Evolutionary conservation across 2,329 filamentous ascomycete species (phyloP), one percentile per base, ranked within the genome.

Genomic region (Pseudogymnoascus verrucosus): DNA sequence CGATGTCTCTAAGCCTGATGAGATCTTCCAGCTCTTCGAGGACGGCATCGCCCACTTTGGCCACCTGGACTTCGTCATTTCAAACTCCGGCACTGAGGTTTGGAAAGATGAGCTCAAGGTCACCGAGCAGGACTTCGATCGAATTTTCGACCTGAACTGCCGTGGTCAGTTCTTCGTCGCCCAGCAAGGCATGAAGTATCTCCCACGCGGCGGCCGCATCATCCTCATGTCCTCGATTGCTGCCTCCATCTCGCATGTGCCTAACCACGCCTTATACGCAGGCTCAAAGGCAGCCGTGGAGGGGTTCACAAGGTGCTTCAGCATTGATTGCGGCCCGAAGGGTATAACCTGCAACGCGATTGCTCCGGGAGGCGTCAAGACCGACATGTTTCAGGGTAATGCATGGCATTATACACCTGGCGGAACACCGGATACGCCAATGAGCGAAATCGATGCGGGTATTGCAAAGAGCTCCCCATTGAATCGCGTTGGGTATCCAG

Each of bases 91-190:
- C 36, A 65, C 42, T 12, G 62, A 61, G 40, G 39, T 63, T 28
- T 57, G 34, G 26, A 65, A 61, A 36, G 23, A 21, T 12, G 62
- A 57, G 21, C 60, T 64, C 4, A 40, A 64, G 16, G 40, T 64
- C 54, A 64, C 62, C 21, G 36, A 63, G 39, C 42, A 39, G 21
- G 64, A 65, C 23, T 60, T 65, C 26, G 51, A 63, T 31, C 26
- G 40, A 34, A 84, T 88, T 77, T 82, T 88, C 68, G 76, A 80
- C 26, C 78, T 89, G 64, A 89, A 89, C 67, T 82, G 88, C 40
- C 78, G 77, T 36, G 86, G 86, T 8, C 79, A 90, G 77, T 90
- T 90, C 80, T 90, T 90, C 75, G 87, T 90, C 62, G 88, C 86
- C 28, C 86, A 89, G 77, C 84, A 88, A 63, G 88, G 84, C 12